Evolutionary conservation across 31 red algal genomes (phyloP).

Genomic region (Endocladia muricata): DNA sequence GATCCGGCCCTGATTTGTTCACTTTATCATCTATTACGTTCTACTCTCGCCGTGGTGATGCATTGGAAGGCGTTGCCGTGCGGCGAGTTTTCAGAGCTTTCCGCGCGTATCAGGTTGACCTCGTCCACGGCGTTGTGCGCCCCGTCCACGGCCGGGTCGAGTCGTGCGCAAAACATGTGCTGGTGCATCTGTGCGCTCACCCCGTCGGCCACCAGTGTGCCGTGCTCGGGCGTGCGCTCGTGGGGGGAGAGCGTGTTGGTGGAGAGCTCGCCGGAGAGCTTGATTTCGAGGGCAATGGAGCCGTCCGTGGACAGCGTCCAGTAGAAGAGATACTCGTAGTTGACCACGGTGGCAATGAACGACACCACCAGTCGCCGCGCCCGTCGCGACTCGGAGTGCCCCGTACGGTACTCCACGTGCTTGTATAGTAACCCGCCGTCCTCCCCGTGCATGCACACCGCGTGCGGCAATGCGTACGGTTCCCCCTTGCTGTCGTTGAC

Average conservation of each 20-base stretch:
- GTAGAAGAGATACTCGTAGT: slow-evolving; percentile 83
- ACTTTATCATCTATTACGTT: too few relatives aligned
- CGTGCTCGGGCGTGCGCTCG: slow-evolving; percentile 31
- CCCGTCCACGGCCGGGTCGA: slow-evolving; percentile 77
- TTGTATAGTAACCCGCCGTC: slow-evolving; percentile 77
- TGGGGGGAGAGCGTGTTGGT: slow-evolving; percentile 43
- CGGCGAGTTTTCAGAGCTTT: not conserved
- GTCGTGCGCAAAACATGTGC: slow-evolving; percentile 72
- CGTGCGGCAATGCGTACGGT: slow-evolving; percentile 40
- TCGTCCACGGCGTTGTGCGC: slow-evolving; percentile 26
- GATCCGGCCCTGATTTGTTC: too few relatives aligned
- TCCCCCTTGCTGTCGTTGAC: slow-evolving; percentile 61
- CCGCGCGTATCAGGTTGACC: slow-evolving; percentile 13
- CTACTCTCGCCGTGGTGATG: not conserved
- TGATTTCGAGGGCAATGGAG: slow-evolving; percentile 63
- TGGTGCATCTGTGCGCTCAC: slow-evolving; percentile 67
- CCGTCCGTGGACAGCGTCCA: slow-evolving; percentile 81
- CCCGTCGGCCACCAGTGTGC: slow-evolving; percentile 54
- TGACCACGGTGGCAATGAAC: slow-evolving; percentile 72
- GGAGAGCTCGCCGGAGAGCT: slow-evolving; percentile 63
- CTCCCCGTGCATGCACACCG: slow-evolving; percentile 82
- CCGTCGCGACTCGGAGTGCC: slow-evolving; percentile 56
- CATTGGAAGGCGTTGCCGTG: slow-evolving; percentile 12
- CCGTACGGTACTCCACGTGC: slow-evolving; percentile 77
- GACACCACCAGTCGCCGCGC: slow-evolving; percentile 70